Conservation (phyloP, 331 rosid genomes). For the Malus hybrid region DNA sequence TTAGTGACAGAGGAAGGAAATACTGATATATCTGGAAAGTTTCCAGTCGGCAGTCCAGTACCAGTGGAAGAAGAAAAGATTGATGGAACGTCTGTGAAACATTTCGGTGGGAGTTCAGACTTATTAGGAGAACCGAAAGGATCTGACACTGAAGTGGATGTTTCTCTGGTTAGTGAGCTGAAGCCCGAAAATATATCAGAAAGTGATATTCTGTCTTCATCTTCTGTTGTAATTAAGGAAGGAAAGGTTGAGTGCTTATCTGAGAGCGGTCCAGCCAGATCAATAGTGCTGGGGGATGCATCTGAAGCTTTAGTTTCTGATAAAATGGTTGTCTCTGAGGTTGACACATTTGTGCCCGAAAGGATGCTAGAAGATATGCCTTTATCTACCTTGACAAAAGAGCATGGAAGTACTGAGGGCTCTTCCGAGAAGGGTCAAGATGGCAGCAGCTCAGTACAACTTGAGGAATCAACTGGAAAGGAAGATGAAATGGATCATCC, state of each 20-base stretch:
- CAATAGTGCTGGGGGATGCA: constrained; percentile 1
- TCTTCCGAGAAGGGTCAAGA: constrained; percentile 21
- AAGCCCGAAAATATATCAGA: neutral
- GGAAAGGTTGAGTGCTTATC: constrained; percentile 4
- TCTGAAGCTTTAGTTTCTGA: constrained; percentile 7
- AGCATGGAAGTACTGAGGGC: constrained; percentile 7
- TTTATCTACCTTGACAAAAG: constrained; percentile 8
- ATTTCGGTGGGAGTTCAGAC: neutral
- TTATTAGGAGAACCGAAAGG: neutral
- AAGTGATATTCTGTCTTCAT: neutral
- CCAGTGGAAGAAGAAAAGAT: neutral
- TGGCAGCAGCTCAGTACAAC: constrained; percentile 15
- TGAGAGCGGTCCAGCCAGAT: constrained; percentile 8
- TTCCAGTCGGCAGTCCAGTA: neutral
- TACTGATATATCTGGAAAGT: neutral
- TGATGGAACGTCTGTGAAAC: neutral
- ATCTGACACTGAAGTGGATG: constrained; percentile 2
- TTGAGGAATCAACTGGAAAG: constrained; percentile 23
- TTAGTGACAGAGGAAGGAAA: neutral
- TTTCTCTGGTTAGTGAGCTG: constrained; percentile 4
- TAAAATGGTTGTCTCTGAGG: constrained; percentile 4
- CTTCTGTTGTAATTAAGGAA: constrained; percentile 11
- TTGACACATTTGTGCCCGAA: constrained; percentile 1
- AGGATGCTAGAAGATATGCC: neutral
- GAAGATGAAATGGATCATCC: constrained; percentile 24